Evolutionary conservation across 1,284 basidiomycete species (phyloP).

Genomic region (Serendipita sp.): DNA sequence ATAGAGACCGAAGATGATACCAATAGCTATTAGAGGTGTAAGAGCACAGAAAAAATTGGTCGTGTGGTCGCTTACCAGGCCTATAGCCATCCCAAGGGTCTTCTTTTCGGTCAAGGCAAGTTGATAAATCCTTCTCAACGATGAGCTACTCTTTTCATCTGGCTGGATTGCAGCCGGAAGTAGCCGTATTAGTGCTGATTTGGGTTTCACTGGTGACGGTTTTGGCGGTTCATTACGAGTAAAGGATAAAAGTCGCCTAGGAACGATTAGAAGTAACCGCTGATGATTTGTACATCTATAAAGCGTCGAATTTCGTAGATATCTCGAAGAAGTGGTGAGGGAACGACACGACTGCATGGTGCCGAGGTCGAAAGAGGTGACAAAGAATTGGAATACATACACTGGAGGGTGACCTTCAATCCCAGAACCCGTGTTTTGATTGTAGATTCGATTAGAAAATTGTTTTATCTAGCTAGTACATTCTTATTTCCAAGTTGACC

Average conservation of each 20-base stretch:
- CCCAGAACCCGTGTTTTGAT: not conserved
- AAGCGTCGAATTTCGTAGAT: not conserved
- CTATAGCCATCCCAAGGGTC: slow-evolving; percentile 57
- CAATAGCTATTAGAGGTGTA: slow-evolving; percentile 28
- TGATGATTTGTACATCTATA: not conserved
- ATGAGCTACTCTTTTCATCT: slow-evolving; percentile 33
- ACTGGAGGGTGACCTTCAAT: not conserved
- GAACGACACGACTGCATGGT: not conserved
- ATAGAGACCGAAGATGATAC: slow-evolving; percentile 73
- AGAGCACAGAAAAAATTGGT: not conserved
- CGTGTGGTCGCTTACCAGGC: slow-evolving; percentile 24
- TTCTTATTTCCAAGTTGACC: not conserved
- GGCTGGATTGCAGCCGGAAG: slow-evolving; percentile 16
- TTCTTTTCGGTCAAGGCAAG: slow-evolving; percentile 70
- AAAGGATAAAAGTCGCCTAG: not conserved
- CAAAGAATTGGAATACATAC: not conserved
- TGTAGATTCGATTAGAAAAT: no score
- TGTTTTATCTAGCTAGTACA: not conserved
- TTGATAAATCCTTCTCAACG: slow-evolving; percentile 56
- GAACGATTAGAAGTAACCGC: slow-evolving; percentile 6
- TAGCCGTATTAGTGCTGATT: slow-evolving; percentile 18
- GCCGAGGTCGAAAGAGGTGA: not conserved
- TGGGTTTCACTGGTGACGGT: slow-evolving; percentile 1
- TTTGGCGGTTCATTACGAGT: slow-evolving; percentile 2
- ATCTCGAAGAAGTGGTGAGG: not conserved